These are phyloP conservation scores for Yamadazyma triangularis DNA, from an alignment of 1,139 yeast species.

Conservation along the genomic window DNA sequence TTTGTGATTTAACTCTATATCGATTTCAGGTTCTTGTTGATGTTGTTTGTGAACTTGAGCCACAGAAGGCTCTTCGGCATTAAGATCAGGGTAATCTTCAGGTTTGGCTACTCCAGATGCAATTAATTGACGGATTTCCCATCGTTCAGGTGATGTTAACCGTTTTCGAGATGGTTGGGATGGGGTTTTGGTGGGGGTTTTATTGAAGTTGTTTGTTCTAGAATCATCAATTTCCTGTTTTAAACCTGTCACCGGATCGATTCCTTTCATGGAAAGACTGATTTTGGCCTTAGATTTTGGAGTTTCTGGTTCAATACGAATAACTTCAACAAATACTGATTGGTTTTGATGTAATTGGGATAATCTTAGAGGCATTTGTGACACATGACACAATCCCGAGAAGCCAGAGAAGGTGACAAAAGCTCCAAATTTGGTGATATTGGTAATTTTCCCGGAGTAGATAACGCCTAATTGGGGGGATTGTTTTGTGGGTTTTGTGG, in stretches of 20 bases:
- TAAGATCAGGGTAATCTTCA: slow-evolving; percentile 66
- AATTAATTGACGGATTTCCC: slow-evolving; percentile 83
- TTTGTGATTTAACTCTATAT: slow-evolving; percentile 65
- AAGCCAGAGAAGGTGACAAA: slow-evolving; percentile 44
- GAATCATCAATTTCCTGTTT: slow-evolving; percentile 9
- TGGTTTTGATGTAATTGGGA: no score
- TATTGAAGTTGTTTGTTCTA: slow-evolving; percentile 7
- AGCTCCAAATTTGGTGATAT: slow-evolving; percentile 70
- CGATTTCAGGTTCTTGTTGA: slow-evolving; percentile 54
- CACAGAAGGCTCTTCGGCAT: slow-evolving; percentile 32
- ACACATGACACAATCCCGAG: slow-evolving; percentile 72
- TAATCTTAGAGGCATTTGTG: slow-evolving; percentile 60
- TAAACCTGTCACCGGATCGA: slow-evolving; percentile 66
- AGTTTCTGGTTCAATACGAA: slow-evolving; percentile 43
- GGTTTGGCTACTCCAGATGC: slow-evolving; percentile 74
- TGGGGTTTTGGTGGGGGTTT: slow-evolving; percentile 2
- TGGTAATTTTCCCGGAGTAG: slow-evolving; percentile 58
- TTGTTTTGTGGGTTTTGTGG: no score
- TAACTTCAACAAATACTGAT: slow-evolving; percentile 60
- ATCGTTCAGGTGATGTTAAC: slow-evolving; percentile 79
- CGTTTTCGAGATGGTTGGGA: no score
- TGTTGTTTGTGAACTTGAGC: slow-evolving; percentile 20
- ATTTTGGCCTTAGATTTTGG: slow-evolving; percentile 46
- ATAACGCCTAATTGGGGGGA: slow-evolving; percentile 40
- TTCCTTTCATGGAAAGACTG: slow-evolving; percentile 65